Evolutionary conservation across 2,329 filamentous ascomycete genomes (phyloP).

Genomic region (Paecilomyces sp.): DNA sequence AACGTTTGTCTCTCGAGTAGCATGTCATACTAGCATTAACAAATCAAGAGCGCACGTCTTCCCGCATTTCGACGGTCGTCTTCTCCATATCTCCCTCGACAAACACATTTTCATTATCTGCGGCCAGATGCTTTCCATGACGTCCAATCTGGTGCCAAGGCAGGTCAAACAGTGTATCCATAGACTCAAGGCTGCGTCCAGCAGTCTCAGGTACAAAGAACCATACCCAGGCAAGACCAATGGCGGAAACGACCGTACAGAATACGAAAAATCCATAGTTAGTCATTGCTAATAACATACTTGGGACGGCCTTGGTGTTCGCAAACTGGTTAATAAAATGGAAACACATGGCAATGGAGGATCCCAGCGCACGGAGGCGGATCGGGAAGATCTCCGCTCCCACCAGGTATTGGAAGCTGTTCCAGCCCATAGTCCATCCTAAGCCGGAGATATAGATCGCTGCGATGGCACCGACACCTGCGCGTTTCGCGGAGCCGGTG

Average conservation of each 20-base stretch:
- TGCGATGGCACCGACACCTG: conserved; percentile 61
- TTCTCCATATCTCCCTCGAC: background rate
- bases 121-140: conserved; percentile 15
- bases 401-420: conserved; percentile 70
- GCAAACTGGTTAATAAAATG: conserved; percentile 77
- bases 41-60: background rate
- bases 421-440: conserved; percentile 67
- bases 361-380: conserved; percentile 63
- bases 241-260: conserved; percentile 60
- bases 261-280: conserved; percentile 69
- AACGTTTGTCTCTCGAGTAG: background rate
- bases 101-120: background rate
- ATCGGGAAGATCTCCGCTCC: conserved; percentile 73
- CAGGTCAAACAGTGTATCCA: conserved; percentile 65
- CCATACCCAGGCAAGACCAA: conserved; percentile 65
- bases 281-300: conserved; percentile 61
- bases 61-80: background rate
- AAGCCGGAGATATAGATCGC: conserved; percentile 66
- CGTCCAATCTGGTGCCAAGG: conserved; percentile 68
- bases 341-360: conserved; percentile 67
- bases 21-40: background rate
- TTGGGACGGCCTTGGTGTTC: conserved; percentile 66
- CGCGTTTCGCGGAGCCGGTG: conserved; percentile 42
- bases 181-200: conserved; percentile 50
- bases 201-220: conserved; percentile 67